Evolutionary conservation across 2,329 filamentous ascomycete genomes (phyloP).

Genomic region (Beauveria medogensis): DNA sequence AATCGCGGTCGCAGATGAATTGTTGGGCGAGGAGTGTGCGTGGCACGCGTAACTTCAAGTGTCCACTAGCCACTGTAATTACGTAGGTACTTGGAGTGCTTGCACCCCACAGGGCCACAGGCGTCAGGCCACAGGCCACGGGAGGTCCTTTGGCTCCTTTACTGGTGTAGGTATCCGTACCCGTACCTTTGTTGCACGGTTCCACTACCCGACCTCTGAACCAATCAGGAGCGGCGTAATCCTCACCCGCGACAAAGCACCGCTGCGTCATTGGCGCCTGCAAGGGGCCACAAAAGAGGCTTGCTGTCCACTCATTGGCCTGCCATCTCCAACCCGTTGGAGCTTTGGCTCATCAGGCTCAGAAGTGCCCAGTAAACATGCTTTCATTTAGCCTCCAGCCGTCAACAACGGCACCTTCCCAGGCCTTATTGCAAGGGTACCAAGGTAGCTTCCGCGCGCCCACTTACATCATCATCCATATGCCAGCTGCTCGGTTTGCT

Average conservation of each 20-base stretch:
- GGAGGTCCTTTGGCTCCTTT: neutral
- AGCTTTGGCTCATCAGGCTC: neutral
- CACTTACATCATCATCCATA: slow-evolving; percentile 4
- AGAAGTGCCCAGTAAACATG: neutral
- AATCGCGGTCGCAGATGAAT: neutral
- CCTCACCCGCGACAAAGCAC: neutral
- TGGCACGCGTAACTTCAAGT: too few relatives aligned
- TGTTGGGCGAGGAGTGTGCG: neutral
- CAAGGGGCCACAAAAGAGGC: neutral
- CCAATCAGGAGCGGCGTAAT: neutral
- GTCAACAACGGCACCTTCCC: neutral
- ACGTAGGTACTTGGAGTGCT: too few relatives aligned
- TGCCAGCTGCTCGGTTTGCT: neutral
- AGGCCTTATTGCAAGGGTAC: neutral
- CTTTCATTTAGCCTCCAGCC: neutral
- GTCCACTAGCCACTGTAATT: too few relatives aligned
- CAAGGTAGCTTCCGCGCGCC: neutral
- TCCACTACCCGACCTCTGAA: neutral
- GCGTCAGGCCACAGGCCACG: too few relatives aligned
- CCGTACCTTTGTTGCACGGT: neutral
- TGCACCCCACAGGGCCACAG: too few relatives aligned
- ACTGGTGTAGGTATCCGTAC: too few relatives aligned
- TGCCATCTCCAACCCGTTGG: neutral
- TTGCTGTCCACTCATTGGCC: neutral
- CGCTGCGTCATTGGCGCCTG: neutral